These are phyloP conservation scores for Pulveroboletus frians DNA, from an alignment of 768 basidiomycete genomes.

Conservation along the genomic window DNA sequence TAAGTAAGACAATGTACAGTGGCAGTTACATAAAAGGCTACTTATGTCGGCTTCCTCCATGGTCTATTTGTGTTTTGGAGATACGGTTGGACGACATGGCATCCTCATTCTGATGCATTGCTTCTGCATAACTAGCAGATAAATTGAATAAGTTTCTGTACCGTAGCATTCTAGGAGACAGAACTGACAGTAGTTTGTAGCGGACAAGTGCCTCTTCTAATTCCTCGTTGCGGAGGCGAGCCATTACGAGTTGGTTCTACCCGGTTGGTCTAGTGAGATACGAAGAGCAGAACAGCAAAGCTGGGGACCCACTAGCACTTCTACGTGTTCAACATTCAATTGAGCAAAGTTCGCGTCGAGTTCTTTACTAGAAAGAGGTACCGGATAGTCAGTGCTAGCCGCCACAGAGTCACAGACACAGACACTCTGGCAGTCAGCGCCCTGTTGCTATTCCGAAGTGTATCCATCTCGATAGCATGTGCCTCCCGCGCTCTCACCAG, in stretches of 20 bases:
- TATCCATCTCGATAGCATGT: conserved; percentile 80
- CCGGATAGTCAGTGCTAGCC: conserved; percentile 1
- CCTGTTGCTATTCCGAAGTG: conserved; percentile 75
- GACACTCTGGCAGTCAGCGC: conserved; percentile 74
- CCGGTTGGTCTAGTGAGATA: conserved; percentile 23
- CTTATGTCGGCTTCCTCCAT: conserved; percentile 17
- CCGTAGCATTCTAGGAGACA: not conserved
- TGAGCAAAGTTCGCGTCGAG: conserved; percentile 77
- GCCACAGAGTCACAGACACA: conserved; percentile 27
- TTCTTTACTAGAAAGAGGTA: conserved; percentile 51
- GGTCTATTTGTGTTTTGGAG: conserved; percentile 31
- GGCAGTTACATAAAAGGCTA: not conserved
- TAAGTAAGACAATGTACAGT: not conserved
- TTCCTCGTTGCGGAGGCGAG: conserved; percentile 85
- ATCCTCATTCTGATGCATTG: conserved; percentile 73
- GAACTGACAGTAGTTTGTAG: conserved; percentile 76
- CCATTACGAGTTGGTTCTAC: conserved; percentile 87
- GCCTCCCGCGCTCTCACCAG: conserved; percentile 70
- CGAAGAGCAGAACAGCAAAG: not conserved
- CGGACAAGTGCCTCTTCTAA: conserved; percentile 90
- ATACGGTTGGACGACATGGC: conserved; percentile 62
- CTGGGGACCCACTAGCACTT: conserved; percentile 49
- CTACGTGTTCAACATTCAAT: conserved; percentile 78
- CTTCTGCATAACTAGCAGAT: conserved; percentile 53
- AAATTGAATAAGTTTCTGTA: not conserved